These are phyloP conservation scores for Westerdykella sp. DNA, from an alignment of 2,329 filamentous ascomycete species.

Conservation along the genomic window DNA sequence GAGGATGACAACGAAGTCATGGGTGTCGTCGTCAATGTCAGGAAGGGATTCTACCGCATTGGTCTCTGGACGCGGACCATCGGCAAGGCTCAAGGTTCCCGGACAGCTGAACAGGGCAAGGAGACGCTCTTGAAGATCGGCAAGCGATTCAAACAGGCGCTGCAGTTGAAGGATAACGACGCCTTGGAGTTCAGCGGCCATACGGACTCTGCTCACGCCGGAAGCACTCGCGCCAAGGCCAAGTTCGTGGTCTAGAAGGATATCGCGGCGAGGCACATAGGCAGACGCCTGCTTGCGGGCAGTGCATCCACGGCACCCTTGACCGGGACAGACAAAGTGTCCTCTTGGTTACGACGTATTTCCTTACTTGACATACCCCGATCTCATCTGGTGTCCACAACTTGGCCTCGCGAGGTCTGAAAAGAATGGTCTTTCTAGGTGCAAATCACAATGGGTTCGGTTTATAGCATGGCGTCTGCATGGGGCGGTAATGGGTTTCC, in stretches of 20 bases:
- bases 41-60: conserved; percentile 96
- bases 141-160: conserved; percentile 82
- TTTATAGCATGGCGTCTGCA: conserved; percentile 37
- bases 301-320: neutral
- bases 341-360: neutral
- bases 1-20: conserved; percentile 96
- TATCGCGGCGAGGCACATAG: neutral
- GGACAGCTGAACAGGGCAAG: conserved; percentile 73
- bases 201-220: conserved; percentile 85
- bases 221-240: conserved; percentile 91
- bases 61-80: conserved; percentile 95
- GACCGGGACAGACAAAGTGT: conserved; percentile 12
- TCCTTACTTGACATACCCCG: conserved; percentile 6
- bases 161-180: conserved; percentile 72
- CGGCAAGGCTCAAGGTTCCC: conserved; percentile 72
- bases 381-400: conserved; percentile 1
- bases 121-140: conserved; percentile 81
- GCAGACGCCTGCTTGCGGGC: neutral
- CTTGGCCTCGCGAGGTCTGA: conserved; percentile 4
- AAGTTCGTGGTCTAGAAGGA: conserved; percentile 73
- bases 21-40: conserved; percentile 98
- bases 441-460: conserved; percentile 22
- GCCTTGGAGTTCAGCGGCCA: conserved; percentile 92
- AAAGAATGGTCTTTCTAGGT: conserved; percentile 17
- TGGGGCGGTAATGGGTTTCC: conserved; percentile 27